Base-by-base conservation (phyloP, 2,329 filamentous ascomycete species). In the Dothistroma pini region DNA sequence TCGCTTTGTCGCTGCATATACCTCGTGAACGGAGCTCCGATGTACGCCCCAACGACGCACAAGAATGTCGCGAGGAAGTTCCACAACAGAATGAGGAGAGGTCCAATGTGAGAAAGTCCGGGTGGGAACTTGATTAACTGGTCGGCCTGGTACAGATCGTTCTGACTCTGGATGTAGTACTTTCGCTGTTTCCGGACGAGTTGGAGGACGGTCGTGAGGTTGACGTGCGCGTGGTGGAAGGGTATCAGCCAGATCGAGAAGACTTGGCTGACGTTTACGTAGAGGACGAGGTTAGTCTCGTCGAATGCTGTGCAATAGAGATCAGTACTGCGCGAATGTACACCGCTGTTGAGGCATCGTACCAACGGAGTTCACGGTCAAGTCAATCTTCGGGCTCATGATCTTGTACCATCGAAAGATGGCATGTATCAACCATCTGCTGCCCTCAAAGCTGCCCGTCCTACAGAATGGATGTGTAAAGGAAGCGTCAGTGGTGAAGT, bases 351-450 rank as follows among this genome's bases (percentile, higher is more conserved):
- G 41, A 16, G 58, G 31, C 32, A 55, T 32, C 62, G 29, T 64
- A 85, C 83, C 83, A 19, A 86, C 75, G 32, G 79, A 81, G 56
- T 91, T 83, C 19, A 96, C 80, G 1, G 82, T 77, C 12, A 93
- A 76, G 49, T 87, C 81, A 66, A 95, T 89, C 19, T 80, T 78
- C 0, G 92, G 92, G 63, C 87, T 91, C 71, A 96, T 80, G 65
- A 93, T 89, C 71, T 91, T 90, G 76, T 96, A 93, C 89, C 89
- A 93, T 47, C 86, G 84, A 71, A 91, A 96, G 59, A 96, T 87
- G 67, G 82, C 81, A 53, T 83, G 77, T 19, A 96, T 81, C 6
- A 90, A 72, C 76, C 81, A 85, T 49, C 90, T 82, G 10, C 89
- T 93, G 64, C 87, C 84, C 11, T 77, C 70, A 66, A 81, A 84